These are phyloP conservation scores for Xylaria sp. DNA, from an alignment of 2,329 filamentous ascomycete genomes.

Conservation along the genomic window DNA sequence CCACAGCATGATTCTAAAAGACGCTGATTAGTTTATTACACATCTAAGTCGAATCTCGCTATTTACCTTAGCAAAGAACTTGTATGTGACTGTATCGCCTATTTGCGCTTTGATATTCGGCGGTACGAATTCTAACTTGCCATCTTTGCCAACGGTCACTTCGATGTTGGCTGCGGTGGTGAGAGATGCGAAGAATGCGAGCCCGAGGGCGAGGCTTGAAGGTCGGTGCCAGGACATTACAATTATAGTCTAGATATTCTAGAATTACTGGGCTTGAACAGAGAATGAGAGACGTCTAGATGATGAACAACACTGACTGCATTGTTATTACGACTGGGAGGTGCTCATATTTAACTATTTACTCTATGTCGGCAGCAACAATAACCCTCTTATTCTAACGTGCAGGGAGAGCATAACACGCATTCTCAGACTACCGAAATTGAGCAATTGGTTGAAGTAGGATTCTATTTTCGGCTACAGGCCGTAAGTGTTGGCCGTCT, in stretches of 20 bases:
- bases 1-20: constrained; percentile 54
- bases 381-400: constrained; percentile 5
- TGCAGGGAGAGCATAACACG: constrained; percentile 2
- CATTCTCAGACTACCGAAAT: constrained; percentile 2
- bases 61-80: constrained; percentile 53
- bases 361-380: background rate
- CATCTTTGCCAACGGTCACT: constrained; percentile 53
- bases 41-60: background rate
- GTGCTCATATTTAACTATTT: constrained; percentile 31
- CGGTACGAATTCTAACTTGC: constrained; percentile 53
- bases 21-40: constrained; percentile 9
- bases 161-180: constrained; percentile 48
- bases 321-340: constrained; percentile 16
- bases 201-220: constrained; percentile 43
- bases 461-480: constrained; percentile 34
- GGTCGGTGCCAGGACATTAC: constrained; percentile 41
- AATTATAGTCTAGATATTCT: constrained; percentile 24
- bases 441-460: constrained; percentile 19
- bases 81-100: constrained; percentile 55
- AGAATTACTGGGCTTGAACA: constrained; percentile 8
- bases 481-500: constrained; percentile 12
- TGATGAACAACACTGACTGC: constrained; percentile 9
- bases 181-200: constrained; percentile 42
- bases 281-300: constrained; percentile 15
- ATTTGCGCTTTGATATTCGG: constrained; percentile 49